Evolutionary conservation across 2,329 filamentous ascomycete species (phyloP), one percentile per base, ranked within the genome.

Genomic region (Pestalotiopsis sp.): DNA sequence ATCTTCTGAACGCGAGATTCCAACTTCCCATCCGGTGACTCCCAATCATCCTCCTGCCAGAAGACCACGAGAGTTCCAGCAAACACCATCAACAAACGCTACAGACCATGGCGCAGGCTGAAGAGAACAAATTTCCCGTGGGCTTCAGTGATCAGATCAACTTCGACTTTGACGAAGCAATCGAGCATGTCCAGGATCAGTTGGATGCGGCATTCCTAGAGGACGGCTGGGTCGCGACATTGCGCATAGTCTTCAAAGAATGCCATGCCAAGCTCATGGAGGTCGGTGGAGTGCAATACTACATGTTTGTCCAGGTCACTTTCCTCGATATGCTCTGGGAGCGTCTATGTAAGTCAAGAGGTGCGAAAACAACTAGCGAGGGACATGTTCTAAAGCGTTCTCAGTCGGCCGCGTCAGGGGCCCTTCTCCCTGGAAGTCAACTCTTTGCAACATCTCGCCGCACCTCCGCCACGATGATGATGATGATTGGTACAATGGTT

Each of bases 221-320:
- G 14, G 20, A n/a, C 17, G 45, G 9, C 5, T 52, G 45, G 45
- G 14, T 9, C 17, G 45, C 2, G 2, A 52, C 45, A 3, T 1
- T 52, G 45, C 7, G 7, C 1, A 1, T 2, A n/a, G 45, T n/a
- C 20, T 1, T n/a, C 45, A 52, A 1, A 1, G n/a, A 7, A 0
- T 52, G 45, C 45, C 0, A 52, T 1, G 17, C 0, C 45, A 9
- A 52, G 20, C 13, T 52, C 17, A 52, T 9, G 7, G 17, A 52
- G 13, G 0, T 3, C 4, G 17, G 2, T 17, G 17, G 0, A 52
- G 0, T n/a, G n/a, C n/a, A n/a, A n/a, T n/a, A n/a, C n/a, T 4
- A 9, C 3, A 4, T 52, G 17, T 23, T n/a, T 52, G 14, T 52
- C 11, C 45, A 52, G 1, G 4, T 52, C n/a, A 52, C 45, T n/a